Percentiles rank a stretch among this genome's conserved stretches.
Conservation (phyloP, 495 filamentous ascomycete genomes). For the Clavariopsis aquatica region DNA sequence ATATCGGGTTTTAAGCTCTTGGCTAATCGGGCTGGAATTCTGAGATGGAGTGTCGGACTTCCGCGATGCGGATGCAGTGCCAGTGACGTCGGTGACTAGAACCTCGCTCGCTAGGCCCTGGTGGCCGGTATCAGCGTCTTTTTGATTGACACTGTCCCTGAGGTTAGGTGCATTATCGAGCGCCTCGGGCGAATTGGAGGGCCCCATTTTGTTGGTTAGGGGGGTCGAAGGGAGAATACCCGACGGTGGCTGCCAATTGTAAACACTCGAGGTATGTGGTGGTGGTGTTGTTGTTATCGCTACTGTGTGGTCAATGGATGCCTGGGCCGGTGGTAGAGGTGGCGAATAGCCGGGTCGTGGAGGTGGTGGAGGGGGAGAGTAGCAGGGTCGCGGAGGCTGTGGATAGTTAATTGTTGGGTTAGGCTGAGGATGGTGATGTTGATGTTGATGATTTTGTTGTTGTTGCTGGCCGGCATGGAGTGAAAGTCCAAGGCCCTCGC, state of each 20-base stretch:
- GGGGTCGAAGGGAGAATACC: constrained; percentile 35
- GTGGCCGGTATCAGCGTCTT: background rate
- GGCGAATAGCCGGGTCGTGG: constrained; percentile 37
- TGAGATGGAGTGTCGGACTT: background rate
- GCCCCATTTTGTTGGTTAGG: background rate
- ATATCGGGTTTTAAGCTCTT: constrained; percentile 61
- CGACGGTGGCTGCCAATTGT: constrained; percentile 47
- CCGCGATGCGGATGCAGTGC: background rate
- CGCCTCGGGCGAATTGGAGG: background rate
- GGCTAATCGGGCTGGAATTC: background rate
- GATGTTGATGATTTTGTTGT: too few relatives aligned
- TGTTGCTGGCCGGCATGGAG: constrained; percentile 33
- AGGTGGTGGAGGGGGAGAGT: constrained; percentile 28
- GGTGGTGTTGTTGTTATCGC: constrained; percentile 21
- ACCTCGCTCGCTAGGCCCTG: background rate
- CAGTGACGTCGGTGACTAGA: background rate
- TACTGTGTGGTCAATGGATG: constrained; percentile 44
- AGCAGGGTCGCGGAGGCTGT: constrained; percentile 19
- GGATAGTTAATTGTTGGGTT: constrained; percentile 14
- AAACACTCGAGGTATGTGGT: constrained; percentile 45
- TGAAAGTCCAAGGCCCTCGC: constrained; percentile 49
- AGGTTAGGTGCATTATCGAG: background rate
- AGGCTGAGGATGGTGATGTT: too few relatives aligned
- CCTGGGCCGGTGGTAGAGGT: constrained; percentile 46
- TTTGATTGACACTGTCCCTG: background rate